phyloP scores from a whole-genome alignment of 306 rosid species.

The Sindora glabra region DNA sequence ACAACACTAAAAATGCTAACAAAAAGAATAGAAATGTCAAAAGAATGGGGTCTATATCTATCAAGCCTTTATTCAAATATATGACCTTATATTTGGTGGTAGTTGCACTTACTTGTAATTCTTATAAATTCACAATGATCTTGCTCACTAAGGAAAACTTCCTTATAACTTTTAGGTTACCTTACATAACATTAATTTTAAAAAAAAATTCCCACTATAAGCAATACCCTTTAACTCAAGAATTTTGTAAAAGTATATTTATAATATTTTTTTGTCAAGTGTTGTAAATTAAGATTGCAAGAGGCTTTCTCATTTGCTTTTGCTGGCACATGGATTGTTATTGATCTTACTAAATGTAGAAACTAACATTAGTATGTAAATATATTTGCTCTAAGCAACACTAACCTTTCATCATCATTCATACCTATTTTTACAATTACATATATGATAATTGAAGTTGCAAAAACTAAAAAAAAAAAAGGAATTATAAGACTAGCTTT shows the following conservation, averaged over 20 bases:
- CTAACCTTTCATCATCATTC: too few relatives aligned
- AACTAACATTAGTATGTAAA: too few relatives aligned
- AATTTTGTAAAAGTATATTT: not conserved
- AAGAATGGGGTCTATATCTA: conserved; percentile 67
- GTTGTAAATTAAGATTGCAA: not conserved
- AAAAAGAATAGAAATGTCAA: conserved; percentile 52
- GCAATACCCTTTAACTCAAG: not conserved
- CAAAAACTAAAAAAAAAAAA: too few relatives aligned
- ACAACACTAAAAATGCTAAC: conserved; percentile 45
- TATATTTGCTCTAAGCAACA: too few relatives aligned
- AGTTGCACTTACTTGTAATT: not conserved
- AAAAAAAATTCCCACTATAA: not conserved
- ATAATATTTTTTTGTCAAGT: not conserved
- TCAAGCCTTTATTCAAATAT: conserved; percentile 22
- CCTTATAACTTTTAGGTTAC: not conserved
- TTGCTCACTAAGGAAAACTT: not conserved
- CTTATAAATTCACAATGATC: not conserved
- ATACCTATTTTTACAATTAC: too few relatives aligned
- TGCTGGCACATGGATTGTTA: not conserved
- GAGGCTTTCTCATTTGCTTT: not conserved
- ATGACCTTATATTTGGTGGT: conserved; percentile 2
- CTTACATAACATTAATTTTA: not conserved
- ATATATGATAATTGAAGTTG: too few relatives aligned
- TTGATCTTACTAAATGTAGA: not conserved
- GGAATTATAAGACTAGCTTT: too few relatives aligned